Base-by-base conservation (phyloP, 2,329 filamentous ascomycete species). In the Tolypocladium album region DNA sequence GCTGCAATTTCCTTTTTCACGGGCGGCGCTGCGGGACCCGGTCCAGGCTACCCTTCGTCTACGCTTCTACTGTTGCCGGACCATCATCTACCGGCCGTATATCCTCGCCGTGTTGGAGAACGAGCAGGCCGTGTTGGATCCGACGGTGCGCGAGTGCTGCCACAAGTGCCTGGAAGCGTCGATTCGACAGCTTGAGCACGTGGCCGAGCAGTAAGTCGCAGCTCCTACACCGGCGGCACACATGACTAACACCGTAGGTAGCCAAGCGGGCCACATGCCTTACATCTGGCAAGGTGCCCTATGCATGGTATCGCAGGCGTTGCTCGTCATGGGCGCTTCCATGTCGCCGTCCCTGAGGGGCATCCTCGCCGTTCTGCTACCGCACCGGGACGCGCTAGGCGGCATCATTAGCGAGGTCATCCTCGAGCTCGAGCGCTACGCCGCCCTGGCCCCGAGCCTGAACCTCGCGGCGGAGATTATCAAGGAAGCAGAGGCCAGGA, bases 211-310 rank as follows among this genome's bases (percentile, higher is more conserved):
- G 85, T 88, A 80, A 78, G 85, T 80, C 34, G 17, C 31, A 15
- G 4, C 17, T n/a, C n/a, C 13, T 13, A 4, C 22, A 53, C 8
- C 1, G 4, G 36, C 22, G 62, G 55, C 24, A 36, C 20, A 9
- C 15, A 50, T 31, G 1, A 43, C 62, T 59, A 45, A 55, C 39
- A 59, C 60, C 57, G 31, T 7, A 4, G 2, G 58, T 55, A 88
- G 85, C 74, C 89, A 92, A 69, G 88, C 88, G 62, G 89, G 90
- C 57, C 89, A 93, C 70, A 87, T 94, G 76, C 89, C 89, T 15
- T 94, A 93, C 73, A 81, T 93, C 24, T 94, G 89, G 87, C 90
- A 93, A 76, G 89, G 89, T 22, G 88, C 89, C 11, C 79, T 94
- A 43, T 92, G 88, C 27, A 90, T 94, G 69, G 88, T 92, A 27